Evolutionary conservation across 2,329 filamentous ascomycete genomes (phyloP).

Genomic region (Cytospora piceae): DNA sequence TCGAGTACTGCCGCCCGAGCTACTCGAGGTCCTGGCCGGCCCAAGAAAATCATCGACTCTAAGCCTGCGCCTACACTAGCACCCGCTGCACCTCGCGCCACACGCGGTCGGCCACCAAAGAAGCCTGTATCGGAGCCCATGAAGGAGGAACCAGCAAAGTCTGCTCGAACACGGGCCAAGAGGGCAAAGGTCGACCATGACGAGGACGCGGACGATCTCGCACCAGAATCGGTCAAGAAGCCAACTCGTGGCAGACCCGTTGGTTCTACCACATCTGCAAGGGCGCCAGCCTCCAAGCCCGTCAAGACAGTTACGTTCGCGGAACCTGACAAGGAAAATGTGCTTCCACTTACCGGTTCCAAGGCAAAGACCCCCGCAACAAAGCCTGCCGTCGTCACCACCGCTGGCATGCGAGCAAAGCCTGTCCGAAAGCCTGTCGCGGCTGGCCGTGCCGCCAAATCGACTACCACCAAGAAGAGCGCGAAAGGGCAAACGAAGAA

Average conservation of each 20-base stretch:
- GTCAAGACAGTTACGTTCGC: conserved; percentile 65
- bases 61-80: conserved; percentile 33
- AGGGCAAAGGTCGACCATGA: conserved; percentile 36
- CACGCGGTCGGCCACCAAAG: conserved; percentile 40
- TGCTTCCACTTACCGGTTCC: conserved; percentile 45
- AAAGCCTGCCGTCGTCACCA: conserved; percentile 39
- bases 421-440: conserved; percentile 53
- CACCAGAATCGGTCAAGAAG: conserved; percentile 41
- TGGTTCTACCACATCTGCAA: conserved; percentile 41
- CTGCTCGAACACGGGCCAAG: conserved; percentile 36
- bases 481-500: conserved; percentile 33
- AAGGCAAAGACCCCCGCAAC: conserved; percentile 43
- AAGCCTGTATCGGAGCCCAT: conserved; percentile 35
- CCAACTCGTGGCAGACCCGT: conserved; percentile 41
- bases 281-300: conserved; percentile 46
- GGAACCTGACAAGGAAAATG: conserved; percentile 68
- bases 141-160: conserved; percentile 35
- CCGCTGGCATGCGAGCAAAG: conserved; percentile 47
- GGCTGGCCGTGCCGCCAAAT: conserved; percentile 36
- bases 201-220: conserved; percentile 36
- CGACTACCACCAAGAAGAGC: conserved; percentile 40
- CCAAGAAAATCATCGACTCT: conserved; percentile 44
- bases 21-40: conserved; percentile 51
- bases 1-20: conserved; percentile 42
- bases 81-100: conserved; percentile 31